Evolutionary conservation across 139 green algal species (phyloP), one percentile per base, ranked within the genome.

Genomic region (Chlamydomonas applanata): DNA sequence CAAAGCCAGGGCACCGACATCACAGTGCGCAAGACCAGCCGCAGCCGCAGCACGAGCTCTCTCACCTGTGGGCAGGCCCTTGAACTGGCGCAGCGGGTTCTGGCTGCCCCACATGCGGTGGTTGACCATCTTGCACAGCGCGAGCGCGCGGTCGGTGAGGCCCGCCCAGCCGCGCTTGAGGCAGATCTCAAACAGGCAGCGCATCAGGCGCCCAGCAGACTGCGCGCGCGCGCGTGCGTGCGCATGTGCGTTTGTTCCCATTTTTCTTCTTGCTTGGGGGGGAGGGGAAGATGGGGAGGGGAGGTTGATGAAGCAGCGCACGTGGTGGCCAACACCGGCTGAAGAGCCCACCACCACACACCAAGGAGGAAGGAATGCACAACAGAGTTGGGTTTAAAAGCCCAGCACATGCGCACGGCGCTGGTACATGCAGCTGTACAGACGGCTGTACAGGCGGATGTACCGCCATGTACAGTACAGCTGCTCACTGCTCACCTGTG

Each of bases 121-220:
- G 71, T 73, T 87, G 5, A 99, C 91, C 90, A 97, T 97, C 88
- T 99, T 98, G 89, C 83, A 95, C 73, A 99, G 87, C 53, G 78
- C 88, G 59, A 99, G 87, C 19, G 94, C 88, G 69, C 92, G 92
- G 53, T 96, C 90, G 2, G 96, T 90, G 22, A 98, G 83, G 14
- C 72, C 64, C 20, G 96, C 91, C 96, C 96, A 99, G 46, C 93
- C 92, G n/a, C 94, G 84, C 73, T 90, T 90, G 35, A 98, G 85
- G 78, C 93, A 93, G 69, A 99, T 95, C 89, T 99, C 96, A 78
- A 96, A 99, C 32, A 99, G 83, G 85, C 92, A 97, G 30, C 96
- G 89, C 90, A 99, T 97, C 11, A 99, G 87, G 11, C 96, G 88
- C 2, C 90, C 89, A 0, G 93, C 96, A 33, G 66, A 88, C 86